Conservation (phyloP, 345 rosid genomes). For the Moringa oleifera region DNA sequence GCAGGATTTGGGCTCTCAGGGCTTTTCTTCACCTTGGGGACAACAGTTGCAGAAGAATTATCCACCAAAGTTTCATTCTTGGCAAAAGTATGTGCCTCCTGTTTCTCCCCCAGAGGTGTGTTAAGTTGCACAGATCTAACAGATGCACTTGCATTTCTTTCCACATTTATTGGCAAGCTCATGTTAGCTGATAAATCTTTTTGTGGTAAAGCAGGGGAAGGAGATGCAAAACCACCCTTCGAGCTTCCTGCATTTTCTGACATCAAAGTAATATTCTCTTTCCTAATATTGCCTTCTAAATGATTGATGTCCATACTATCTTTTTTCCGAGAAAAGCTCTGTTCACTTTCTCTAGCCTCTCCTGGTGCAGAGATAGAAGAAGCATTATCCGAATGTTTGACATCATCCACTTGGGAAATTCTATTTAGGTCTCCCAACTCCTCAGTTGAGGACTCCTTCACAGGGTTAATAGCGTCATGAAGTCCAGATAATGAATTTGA, state of each 20-base stretch:
- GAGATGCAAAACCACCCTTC: conserved; percentile 15
- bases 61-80: conserved; percentile 25
- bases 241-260: conserved; percentile 16
- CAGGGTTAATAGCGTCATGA: conserved; percentile 14
- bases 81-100: conserved; percentile 14
- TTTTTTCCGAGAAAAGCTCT: conserved; percentile 19
- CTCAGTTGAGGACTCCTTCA: conserved; percentile 16
- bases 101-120: conserved; percentile 21
- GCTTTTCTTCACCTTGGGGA: conserved; percentile 26
- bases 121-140: conserved; percentile 16
- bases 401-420: background rate
- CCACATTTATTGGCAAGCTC: conserved; percentile 12
- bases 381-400: conserved; percentile 13
- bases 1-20: conserved; percentile 31
- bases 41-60: conserved; percentile 17
- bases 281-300: conserved; percentile 14
- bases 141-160: conserved; percentile 14
- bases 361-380: conserved; percentile 9
- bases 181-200: conserved; percentile 20
- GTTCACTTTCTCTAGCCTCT: conserved; percentile 20
- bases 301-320: conserved; percentile 14
- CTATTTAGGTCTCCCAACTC: conserved; percentile 10
- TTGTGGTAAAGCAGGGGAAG: conserved; percentile 26
- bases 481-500: conserved; percentile 17
- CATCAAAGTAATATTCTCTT: conserved; percentile 16